Evolutionary conservation across 306 rosid genomes (phyloP), one percentile per base, ranked within the genome.

Genomic region (Fagus sylvatica): DNA sequence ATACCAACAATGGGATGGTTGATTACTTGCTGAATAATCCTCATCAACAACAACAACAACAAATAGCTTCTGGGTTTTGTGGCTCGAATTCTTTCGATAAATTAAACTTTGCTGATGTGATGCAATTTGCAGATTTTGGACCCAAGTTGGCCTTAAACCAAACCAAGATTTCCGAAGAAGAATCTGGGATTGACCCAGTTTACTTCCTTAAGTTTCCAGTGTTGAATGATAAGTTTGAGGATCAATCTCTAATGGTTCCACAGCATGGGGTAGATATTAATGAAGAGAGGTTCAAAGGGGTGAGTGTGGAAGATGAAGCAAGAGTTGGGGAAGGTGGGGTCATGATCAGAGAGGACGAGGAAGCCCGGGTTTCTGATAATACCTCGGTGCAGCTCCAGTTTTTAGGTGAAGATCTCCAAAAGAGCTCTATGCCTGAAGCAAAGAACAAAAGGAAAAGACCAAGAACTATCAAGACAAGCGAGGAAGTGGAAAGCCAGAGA

Each of bases 81-180:
- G 83, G 80, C 42, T 36, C 82, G 10, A 66, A 66, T 73, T 85
- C 90, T 55, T 86, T 85, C 28, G 98, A 93, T 54, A 93, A 90
- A 40, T 73, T 91, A 62, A 91, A 90, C 78, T 91, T 94, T 41
- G 94, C 94, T 2, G 98, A 94, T 48, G 97, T 91, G 80, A 91
- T 94, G 98, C 96, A 94, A 85, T 94, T 94, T 49, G 94, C 98
- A 5, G 98, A 93, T 84, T 93, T 93, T 16, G 98, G 98, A 17
- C 97, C 97, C 28, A 93, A 93, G 62, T 46, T 93, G 54, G 92
- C 88, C 42, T 77, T 93, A 22, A 90, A 90, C 76, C 98, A 91
- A 73, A 61, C 79, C 77, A 88, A 82, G 68, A 76, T 54, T 16
- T 72, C 84, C 6, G 88, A 77, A 13, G 92, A 85, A 33, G 86